Conservation (phyloP, 2,329 filamentous ascomycete species). For the Botrytis sinoallii region DNA sequence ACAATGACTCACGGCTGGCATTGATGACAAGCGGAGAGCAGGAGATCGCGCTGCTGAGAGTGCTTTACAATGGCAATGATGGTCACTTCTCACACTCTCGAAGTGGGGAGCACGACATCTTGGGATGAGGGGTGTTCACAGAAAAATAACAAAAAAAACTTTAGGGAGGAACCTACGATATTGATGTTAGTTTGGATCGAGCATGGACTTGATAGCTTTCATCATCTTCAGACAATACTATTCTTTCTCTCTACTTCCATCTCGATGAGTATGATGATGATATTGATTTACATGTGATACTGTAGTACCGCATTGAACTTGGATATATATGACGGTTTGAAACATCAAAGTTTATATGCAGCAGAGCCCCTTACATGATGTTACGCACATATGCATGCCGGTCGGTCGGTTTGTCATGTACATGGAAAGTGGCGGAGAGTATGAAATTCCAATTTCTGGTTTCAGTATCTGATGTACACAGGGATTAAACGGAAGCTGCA, state of each 20-base stretch:
- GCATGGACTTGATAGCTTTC: slow-evolving; percentile 30
- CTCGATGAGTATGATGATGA: not conserved
- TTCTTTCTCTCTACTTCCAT: slow-evolving; percentile 23
- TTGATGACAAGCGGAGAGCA: slow-evolving; percentile 24
- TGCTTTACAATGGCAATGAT: slow-evolving; percentile 28
- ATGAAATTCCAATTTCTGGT: not conserved
- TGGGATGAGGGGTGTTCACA: slow-evolving; percentile 21
- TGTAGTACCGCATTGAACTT: slow-evolving; percentile 3
- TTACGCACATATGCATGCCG: not conserved
- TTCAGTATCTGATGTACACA: not conserved
- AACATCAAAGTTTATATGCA: not conserved
- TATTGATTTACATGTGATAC: slow-evolving; percentile 15
- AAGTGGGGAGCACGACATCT: slow-evolving; percentile 32
- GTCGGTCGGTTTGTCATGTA: not conserved
- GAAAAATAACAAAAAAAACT: slow-evolving; percentile 26
- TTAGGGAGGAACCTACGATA: slow-evolving; percentile 24
- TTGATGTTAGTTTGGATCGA: slow-evolving; percentile 29
- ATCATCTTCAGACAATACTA: slow-evolving; percentile 26
- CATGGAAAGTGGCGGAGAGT: too few relatives aligned
- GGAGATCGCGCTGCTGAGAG: slow-evolving; percentile 23
- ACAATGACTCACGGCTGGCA: not conserved
- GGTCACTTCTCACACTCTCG: slow-evolving; percentile 33
- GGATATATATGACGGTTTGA: not conserved
- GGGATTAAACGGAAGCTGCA: not conserved
- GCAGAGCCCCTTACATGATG: not conserved